Base-by-base conservation (phyloP, 176 grass and related monocot genomes). In the Lolium rigidum region DNA sequence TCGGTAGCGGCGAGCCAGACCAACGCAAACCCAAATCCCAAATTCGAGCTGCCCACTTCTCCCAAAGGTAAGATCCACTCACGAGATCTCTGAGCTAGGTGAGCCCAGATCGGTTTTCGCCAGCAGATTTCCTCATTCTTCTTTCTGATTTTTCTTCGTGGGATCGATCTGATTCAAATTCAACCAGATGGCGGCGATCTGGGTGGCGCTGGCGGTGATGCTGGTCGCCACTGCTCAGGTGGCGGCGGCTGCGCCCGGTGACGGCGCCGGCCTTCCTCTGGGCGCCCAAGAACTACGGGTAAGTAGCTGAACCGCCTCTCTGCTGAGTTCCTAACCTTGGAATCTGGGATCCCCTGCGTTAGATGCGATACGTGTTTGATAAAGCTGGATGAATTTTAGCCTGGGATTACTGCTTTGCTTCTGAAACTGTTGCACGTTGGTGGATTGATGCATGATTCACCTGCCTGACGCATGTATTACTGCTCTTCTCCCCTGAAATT, bases 261-360 rank as follows among this genome's bases (percentile, higher is more conserved):
- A 85, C 76, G 24, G 89, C 82, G 80, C 94, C 94, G 12, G 91
- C 94, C 35, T 96, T 96, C 88, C 87, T 96, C 67, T 95, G 94
- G 94, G 87, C 91, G 22, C 91, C 86, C 31, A 77, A 87, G 39
- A 90, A 91, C 89, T 93, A 93, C 48, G 86, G 93, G 91, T 93
- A 89, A 60, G 15, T 50, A 7, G 49, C 38, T 16, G 7, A 76
- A 77, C n/a, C 24, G n/a, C 78, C 74, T 52, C 65, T 70, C 72
- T 15, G 55, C n/a, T 43, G n/a, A n/a, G 37, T 73, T 26, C 24
- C 15, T 75, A 61, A 37, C 71, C 74, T 76, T 17, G 70, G 72
- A 83, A 37, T 64, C 74, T 76, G 25, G 70, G 72, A 84, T 93
- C 78, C 24, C 25, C 16, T 74, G 35, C 20, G 41, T 60, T 85